phyloP scores from a whole-genome alignment of 108 stramenopile species.

The Asterionellopsis glacialis region DNA sequence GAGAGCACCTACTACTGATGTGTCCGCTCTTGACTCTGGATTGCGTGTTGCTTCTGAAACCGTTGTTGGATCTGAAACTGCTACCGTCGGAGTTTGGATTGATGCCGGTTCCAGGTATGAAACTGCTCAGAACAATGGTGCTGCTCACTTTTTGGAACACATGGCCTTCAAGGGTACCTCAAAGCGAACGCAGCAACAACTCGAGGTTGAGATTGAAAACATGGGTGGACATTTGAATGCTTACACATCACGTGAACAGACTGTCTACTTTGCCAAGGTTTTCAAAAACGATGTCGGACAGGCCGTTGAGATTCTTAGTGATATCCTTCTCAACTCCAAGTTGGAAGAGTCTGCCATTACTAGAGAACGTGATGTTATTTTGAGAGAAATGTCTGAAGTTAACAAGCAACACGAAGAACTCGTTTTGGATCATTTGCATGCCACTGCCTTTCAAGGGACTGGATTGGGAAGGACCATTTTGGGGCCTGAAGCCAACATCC shows the following conservation, averaged over 20 bases:
- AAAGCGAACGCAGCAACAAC: constrained; percentile 83
- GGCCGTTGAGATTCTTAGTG: constrained; percentile 96
- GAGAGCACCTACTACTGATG: constrained; percentile 79
- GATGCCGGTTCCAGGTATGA: constrained; percentile 94
- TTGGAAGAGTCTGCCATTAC: constrained; percentile 87
- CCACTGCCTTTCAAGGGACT: constrained; percentile 92
- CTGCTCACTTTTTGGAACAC: constrained; percentile 99
- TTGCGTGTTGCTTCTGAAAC: constrained; percentile 91
- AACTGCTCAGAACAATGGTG: constrained; percentile 95
- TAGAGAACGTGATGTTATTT: constrained; percentile 96
- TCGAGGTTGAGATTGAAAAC: constrained; percentile 99
- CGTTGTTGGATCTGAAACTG: constrained; percentile 68
- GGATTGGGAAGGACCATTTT: constrained; percentile 97
- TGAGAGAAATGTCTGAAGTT: constrained; percentile 99
- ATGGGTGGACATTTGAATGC: constrained; percentile 99
- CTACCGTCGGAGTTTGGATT: constrained; percentile 89
- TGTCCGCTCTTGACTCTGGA: constrained; percentile 74
- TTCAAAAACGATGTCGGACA: constrained; percentile 91
- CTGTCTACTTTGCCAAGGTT: constrained; percentile 99
- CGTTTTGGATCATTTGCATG: constrained; percentile 97
- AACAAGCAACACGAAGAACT: constrained; percentile 98
- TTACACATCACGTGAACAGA: constrained; percentile 98
- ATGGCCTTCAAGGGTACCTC: constrained; percentile 99
- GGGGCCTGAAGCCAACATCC: constrained; percentile 94
- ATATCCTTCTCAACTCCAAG: constrained; percentile 90